A percentile compares a stretch with the other conserved stretches of the same genome.
Evolutionary conservation across 176 grass and related monocot species (phyloP).

Genomic region (Guadua angustifolia): DNA sequence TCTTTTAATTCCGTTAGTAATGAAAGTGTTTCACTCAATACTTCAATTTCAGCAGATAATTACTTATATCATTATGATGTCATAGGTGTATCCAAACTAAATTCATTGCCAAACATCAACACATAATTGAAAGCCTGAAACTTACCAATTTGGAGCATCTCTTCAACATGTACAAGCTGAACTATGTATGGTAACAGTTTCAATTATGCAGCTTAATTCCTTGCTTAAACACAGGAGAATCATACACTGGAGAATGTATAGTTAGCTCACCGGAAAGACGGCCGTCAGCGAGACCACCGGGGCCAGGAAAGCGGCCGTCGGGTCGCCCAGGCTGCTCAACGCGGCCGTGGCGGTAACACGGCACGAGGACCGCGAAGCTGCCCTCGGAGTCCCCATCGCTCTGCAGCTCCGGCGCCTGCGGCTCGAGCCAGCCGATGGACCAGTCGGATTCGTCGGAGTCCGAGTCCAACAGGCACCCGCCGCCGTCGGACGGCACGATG

Average conservation of each 20-base stretch:
- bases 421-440: constrained; percentile 84
- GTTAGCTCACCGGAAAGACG: constrained; percentile 41
- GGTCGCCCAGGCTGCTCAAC: constrained; percentile 25
- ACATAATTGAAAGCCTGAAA: not conserved
- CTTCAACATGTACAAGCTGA: not conserved
- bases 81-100: not conserved
- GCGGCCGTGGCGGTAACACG: constrained; percentile 56
- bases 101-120: not conserved
- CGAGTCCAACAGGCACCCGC: constrained; percentile 54
- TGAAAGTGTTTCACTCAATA: not conserved
- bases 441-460: constrained; percentile 76
- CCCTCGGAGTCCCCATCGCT: constrained; percentile 59
- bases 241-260: not conserved
- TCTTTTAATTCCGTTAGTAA: not conserved
- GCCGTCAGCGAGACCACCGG: constrained; percentile 12
- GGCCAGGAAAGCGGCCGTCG: constrained; percentile 21
- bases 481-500: constrained; percentile 66
- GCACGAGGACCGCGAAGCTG: constrained; percentile 80
- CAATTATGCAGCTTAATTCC: not conserved
- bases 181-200: constrained; percentile 16
- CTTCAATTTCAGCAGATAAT: constrained; percentile 2
- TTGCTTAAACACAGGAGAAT: not conserved
- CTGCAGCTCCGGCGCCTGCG: constrained; percentile 66
- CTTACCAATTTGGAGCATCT: not conserved
- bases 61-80: not conserved